Evolutionary conservation across 345 rosid genomes (phyloP), one percentile per base, ranked within the genome.

Genomic region (Chamaenerion angustifolium): DNA sequence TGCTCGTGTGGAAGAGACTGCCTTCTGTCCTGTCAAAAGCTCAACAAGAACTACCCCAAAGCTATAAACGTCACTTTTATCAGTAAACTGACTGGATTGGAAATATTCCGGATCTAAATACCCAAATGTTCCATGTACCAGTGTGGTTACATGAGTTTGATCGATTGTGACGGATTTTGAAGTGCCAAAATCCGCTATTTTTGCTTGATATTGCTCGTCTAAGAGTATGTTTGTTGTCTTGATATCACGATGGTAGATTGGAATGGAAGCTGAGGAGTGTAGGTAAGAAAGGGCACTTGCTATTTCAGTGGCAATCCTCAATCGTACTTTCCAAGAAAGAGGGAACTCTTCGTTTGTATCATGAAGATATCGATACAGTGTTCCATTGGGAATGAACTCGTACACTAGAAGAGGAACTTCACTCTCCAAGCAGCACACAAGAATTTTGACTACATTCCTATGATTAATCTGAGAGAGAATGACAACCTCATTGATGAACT

Each of bases 1-100:
- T 2, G n/a, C 45, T 49, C 52, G 13, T 1, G 3, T 0, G 3
- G 55, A 54, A 60, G 53, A 59, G 41, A 64, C 48, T 3, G 68
- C 58, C n/a, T 52, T 54, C 3, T 57, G 42, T 6, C 63, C 46
- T 0, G 64, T 46, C 0, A 64, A 7, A 17, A 64, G 51, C 58
- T 64, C 63, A 0, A 64, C 48, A 4, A 64, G 63, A 25, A 64
- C 64, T 7, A 64, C 64, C 17, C 68, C 68, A 0, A 64, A 64
- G 14, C 68, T 58, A 31, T 64, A 54, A 0, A 58, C 64, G 14
- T 64, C 68, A 0, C 64, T 64, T 43, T 58, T 64, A 0, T 64
- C 51, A 0, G 56, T 53, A 35, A 64, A 31, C 43, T 47, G 68
- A 35, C 48, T 57, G 3, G 58, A 40, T n/a, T 64, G 58, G 40